Evolutionary conservation across 2,329 filamentous ascomycete genomes (phyloP).

Genomic region (Aspergillus sp.): DNA sequence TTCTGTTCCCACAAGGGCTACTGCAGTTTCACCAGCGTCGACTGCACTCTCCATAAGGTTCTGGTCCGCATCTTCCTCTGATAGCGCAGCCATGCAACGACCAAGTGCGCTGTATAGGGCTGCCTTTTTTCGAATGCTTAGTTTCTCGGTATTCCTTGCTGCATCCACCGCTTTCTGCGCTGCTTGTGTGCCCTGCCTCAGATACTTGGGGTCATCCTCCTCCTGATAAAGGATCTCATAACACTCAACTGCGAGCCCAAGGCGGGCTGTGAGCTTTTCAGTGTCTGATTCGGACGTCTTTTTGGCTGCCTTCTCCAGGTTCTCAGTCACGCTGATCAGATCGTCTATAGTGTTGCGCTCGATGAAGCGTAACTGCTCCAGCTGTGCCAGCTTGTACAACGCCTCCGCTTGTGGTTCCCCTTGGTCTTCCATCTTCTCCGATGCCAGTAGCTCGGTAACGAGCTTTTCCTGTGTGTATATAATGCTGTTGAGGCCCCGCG

Average conservation of each 20-base stretch:
- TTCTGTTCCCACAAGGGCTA: not conserved
- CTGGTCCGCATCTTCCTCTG: not conserved
- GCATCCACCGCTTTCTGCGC: not conserved
- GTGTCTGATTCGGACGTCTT: not conserved
- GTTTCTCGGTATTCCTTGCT: not conserved
- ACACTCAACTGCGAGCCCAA: not conserved
- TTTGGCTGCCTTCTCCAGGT: not conserved
- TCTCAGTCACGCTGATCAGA: not conserved
- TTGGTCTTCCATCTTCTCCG: not conserved
- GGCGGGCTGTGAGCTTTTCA: not conserved
- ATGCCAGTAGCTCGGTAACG: not conserved
- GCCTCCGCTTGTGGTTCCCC: conserved; percentile 1
- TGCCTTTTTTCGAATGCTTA: not conserved
- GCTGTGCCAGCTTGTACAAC: not conserved
- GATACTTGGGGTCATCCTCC: not conserved
- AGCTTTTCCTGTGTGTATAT: not conserved
- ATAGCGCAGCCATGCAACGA: not conserved
- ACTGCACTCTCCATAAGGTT: not conserved
- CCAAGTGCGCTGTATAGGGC: not conserved
- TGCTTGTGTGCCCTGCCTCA: not conserved
- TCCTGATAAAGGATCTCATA: not conserved
- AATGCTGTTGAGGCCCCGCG: not conserved
- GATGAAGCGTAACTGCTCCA: conserved; percentile 1
- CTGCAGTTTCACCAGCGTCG: not conserved
- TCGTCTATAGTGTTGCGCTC: not conserved